Base-by-base conservation (phyloP, 2,329 filamentous ascomycete species). In the Didymella keratinophila region DNA sequence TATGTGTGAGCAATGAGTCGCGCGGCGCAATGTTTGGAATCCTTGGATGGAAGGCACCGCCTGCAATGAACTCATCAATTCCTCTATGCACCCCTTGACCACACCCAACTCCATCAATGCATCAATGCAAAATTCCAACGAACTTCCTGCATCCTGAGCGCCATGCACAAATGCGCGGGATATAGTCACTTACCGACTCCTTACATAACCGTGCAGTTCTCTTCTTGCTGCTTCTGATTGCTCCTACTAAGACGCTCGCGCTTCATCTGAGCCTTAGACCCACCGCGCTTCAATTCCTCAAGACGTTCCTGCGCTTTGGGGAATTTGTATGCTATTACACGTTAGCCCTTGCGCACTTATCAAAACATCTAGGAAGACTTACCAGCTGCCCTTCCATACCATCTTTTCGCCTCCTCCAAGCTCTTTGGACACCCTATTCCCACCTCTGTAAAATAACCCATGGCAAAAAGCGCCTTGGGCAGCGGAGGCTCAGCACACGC, bases 321-420 rank as follows among this genome's bases (percentile, higher is more conserved):
- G 73, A 96, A 97, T 72, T 96, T 92, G 80, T 98, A 94, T 58
- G 93, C 94, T 97, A 66, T 52, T 60, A 4, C 12, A 10, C 5
- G 49, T 74, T 61, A 73, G 65, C 18, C 25, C 34, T 16, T 16
- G 25, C 6, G 11, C 9, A 8, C 1, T 21, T 27, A 20, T 39
- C 4, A 39, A 10, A 7, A 39, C 36, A 8, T 20, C 9, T n/a
- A n/a, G n/a, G 9, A 27, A 14, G 39, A 88, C 92, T 87, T 83
- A 97, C 94, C 91, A 74, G 95, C 95, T 78, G 95, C 93, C 76
- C 94, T 86, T 86, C 93, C 97, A 79, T 99, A 99, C 95, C 95
- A 99, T 69, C 93, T 87, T 83, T 96, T 97, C 21, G 94, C 95
- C 79, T 98, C 95, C 71, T 99, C 95, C 68, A 97, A 71, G 75